phyloP scores from a whole-genome alignment of 768 basidiomycete genomes.

The Lanmaoa rubissima region DNA sequence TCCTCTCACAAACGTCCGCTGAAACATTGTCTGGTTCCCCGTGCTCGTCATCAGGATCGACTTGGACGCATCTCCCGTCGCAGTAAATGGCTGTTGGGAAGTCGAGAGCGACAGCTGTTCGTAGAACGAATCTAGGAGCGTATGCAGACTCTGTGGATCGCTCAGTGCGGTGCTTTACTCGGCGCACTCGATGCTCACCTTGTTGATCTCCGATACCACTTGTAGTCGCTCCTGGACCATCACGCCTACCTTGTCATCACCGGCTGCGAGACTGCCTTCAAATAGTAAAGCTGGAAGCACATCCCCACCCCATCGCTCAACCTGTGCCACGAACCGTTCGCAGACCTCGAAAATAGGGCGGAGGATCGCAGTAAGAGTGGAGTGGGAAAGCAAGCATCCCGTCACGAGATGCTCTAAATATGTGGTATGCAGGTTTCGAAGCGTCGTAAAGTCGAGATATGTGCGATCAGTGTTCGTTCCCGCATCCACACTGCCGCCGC shows the following conservation, averaged over 20 bases:
- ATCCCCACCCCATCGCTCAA: slow-evolving; percentile 92
- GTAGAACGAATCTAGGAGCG: slow-evolving; percentile 72
- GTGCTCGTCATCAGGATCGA: slow-evolving; percentile 61
- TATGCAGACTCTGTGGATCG: slow-evolving; percentile 57
- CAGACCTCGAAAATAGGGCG: slow-evolving; percentile 79
- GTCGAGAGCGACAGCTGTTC: slow-evolving; percentile 75
- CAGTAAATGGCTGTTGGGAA: slow-evolving; percentile 67
- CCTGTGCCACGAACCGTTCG: slow-evolving; percentile 81
- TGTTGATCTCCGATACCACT: slow-evolving; percentile 72
- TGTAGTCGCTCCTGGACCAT: slow-evolving; percentile 70
- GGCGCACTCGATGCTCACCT: slow-evolving; percentile 43
- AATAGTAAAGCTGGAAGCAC: slow-evolving; percentile 80
- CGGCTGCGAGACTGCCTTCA: slow-evolving; percentile 67
- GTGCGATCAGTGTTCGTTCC: slow-evolving; percentile 26
- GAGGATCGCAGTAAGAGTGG: slow-evolving; percentile 57
- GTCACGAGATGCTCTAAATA: slow-evolving; percentile 79
- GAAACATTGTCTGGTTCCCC: slow-evolving; percentile 43
- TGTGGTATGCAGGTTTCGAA: slow-evolving; percentile 76
- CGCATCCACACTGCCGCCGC: slow-evolving; percentile 14
- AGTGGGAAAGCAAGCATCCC: slow-evolving; percentile 75
- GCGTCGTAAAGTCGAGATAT: slow-evolving; percentile 79
- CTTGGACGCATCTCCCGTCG: slow-evolving; percentile 66
- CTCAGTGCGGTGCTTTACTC: neutral
- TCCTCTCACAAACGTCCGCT: slow-evolving; percentile 52
- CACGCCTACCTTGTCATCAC: slow-evolving; percentile 58